phyloP scores from a whole-genome alignment of 2,329 filamentous ascomycete species.

The Colletotrichum tropicale region DNA sequence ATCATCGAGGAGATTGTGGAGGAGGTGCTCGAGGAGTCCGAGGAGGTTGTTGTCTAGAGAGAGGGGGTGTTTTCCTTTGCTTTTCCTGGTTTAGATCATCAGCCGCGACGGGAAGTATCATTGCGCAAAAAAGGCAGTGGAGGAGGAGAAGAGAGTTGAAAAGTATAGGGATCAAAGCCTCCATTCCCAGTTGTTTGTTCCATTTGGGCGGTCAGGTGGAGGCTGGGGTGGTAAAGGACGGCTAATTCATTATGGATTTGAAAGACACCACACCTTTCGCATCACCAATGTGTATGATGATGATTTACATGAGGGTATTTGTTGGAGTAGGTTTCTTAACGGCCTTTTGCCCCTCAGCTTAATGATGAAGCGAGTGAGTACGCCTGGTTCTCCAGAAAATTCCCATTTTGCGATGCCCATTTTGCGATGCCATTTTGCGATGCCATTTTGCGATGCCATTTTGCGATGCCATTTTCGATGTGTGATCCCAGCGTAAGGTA shows the following conservation, averaged over 20 bases:
- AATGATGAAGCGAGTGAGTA: not conserved
- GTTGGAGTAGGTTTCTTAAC: not conserved
- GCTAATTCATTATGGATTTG: slow-evolving; percentile 19
- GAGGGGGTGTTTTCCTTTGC: not conserved
- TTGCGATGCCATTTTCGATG: not conserved
- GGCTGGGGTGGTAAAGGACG: slow-evolving; percentile 11
- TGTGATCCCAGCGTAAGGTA: not conserved
- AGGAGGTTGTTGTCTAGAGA: slow-evolving; percentile 66
- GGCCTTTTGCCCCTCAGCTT: not conserved
- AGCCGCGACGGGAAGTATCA: not conserved
- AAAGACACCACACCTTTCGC: not conserved
- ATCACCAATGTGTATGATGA: not conserved
- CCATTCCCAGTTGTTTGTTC: slow-evolving; percentile 11
- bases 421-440: not conserved
- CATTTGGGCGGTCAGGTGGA: slow-evolving; percentile 10
- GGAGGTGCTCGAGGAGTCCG: slow-evolving; percentile 83
- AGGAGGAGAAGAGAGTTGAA: not conserved
- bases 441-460: no score
- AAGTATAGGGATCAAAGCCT: not conserved
- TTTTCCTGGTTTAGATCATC: slow-evolving; percentile 1
- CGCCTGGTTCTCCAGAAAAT: not conserved
- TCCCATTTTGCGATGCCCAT: no score
- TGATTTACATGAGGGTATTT: not conserved
- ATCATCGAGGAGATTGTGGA: slow-evolving; percentile 90
- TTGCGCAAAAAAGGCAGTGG: not conserved